Base-by-base conservation (phyloP, 768 basidiomycete genomes). In the Lactifluus piperatus region DNA sequence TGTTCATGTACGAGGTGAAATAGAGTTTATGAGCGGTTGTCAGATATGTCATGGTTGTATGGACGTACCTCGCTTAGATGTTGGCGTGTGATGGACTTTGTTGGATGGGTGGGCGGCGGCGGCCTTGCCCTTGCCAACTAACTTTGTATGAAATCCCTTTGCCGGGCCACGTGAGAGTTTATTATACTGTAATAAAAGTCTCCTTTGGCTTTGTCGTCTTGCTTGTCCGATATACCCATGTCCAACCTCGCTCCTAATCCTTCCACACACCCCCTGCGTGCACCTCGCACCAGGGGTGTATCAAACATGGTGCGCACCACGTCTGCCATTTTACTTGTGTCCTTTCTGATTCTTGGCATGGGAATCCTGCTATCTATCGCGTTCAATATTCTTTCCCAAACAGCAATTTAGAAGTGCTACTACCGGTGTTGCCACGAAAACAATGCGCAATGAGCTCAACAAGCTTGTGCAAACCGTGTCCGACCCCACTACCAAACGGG, bases 401-500 rank as follows among this genome's bases (percentile, higher is more conserved):
- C 46, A 58, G 64, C 60, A 75, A 60, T 64, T 75, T 49, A 72
- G 73, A 60, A 72, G 71, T 45, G 65, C 71, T 37, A 67, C 75
- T 6, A 79, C 77, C 13, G 77, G 77, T 61, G 77, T 80, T 34
- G 77, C 78, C 7, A 76, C 81, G 56, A 83, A 83, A 69, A 72
- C 77, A 24, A 86, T 87, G 77, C 76, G 79, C 58, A 81, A 79
- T 69, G 88, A 90, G 71, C 77, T 92, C 58, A 80, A 80, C 69
- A 72, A 76, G 58, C 81, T 93, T 67, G 80, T 88, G 57, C 73
- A 75, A 51, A 79, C 79, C n/a, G 77, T 84, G 51, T 70, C 80
- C 51, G 82, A 87, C 68, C 72, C 79, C 36, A 66, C 67, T 27
- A 72, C 76, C 54, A 81, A 79, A 69, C 86, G 85, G 79, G 88